Base-by-base conservation (phyloP, 257 asterid species). In the Rubia yunnanensis region DNA sequence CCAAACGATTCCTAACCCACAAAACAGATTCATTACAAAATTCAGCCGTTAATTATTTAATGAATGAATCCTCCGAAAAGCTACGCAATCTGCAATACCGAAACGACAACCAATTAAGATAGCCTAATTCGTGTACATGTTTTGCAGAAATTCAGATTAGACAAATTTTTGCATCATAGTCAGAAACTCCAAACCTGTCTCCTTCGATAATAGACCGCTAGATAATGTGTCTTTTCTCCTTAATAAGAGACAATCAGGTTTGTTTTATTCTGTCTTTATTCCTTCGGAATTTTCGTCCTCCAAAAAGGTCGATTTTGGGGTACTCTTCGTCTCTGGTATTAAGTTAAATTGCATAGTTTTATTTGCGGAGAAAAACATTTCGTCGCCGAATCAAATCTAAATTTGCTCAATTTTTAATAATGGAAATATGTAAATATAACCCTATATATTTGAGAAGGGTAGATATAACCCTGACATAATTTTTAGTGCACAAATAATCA, bases 241-340 rank as follows among this genome's bases (percentile, higher is more conserved):
- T 2, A 44, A 70, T 73, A 71, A 55, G 76, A 39, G 80, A 77
- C 77, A 71, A 69, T 55, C 36, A 10, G 18, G 64, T 32, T 41
- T 52, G 68, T 39, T 70, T n/a, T 36, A n/a, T 54, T 66, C 59
- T 74, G 61, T 41, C 70, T 39, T 48, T 56, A 35, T 53, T 56
- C 46, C 74, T 7, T 76, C n/a, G 69, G 80, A 71, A 73, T 73
- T 63, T 62, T 77, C 88, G 80, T 66, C 79, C 57, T 38, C 36
- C 41, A 50, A 7, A 22, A 70, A 61, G 54, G 62, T 24, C 23
- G 30, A 65, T 34, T 34, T 71, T 63, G 30, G 76, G 74, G 15
- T 26, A 62, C 63, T 56, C 30, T 56, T 56, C 39, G 54, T 34
- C 30, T 22, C 27, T 5, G 32, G 53, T 71, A 24, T 23, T 23